Percentiles rank a stretch among this genome's conserved stretches.
Evolutionary conservation across 495 filamentous ascomycete genomes (phyloP).

Genomic region (Lasiosphaeria hispida): DNA sequence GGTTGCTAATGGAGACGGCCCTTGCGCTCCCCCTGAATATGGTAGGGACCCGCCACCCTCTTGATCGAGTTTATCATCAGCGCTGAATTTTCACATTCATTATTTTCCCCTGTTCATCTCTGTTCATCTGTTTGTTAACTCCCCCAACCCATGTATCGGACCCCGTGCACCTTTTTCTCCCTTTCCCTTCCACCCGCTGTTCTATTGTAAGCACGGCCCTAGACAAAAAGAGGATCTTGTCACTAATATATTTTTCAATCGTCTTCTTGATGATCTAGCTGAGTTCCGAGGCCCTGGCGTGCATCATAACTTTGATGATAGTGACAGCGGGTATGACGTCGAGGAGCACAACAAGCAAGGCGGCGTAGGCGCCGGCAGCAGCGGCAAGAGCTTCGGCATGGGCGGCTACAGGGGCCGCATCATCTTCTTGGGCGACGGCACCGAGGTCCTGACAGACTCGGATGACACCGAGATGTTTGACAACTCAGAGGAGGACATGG

Average conservation of each 20-base stretch:
- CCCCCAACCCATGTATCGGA: not conserved
- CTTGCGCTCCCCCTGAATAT: slow-evolving; percentile 98
- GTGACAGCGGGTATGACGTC: slow-evolving; percentile 86
- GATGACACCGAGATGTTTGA: slow-evolving; percentile 93
- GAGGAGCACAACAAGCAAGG: slow-evolving; percentile 59
- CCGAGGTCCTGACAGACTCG: slow-evolving; percentile 79
- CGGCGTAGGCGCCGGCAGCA: slow-evolving; percentile 19
- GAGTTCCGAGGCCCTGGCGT: slow-evolving; percentile 92
- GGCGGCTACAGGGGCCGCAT: slow-evolving; percentile 73
- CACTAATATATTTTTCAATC: slow-evolving; percentile 29
- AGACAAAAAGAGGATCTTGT: not conserved
- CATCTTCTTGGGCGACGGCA: slow-evolving; percentile 92
- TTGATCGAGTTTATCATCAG: slow-evolving; percentile 12
- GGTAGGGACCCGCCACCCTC: slow-evolving; percentile 62
- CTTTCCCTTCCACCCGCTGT: not conserved
- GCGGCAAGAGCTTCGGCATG: slow-evolving; percentile 47
- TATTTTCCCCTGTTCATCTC: slow-evolving; percentile 7
- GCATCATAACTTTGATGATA: slow-evolving; percentile 89
- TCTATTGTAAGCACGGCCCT: too few relatives aligned
- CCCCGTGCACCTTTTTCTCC: not conserved
- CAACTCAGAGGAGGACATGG: slow-evolving; percentile 80
- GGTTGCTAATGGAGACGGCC: slow-evolving; percentile 95
- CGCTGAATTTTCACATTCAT: not conserved
- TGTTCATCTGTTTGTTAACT: slow-evolving; percentile 7
- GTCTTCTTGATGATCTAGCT: slow-evolving; percentile 49